Evolutionary conservation across 2,329 filamentous ascomycete species (phyloP), one percentile per base, ranked within the genome.

Genomic region (Fusarium nygamai): DNA sequence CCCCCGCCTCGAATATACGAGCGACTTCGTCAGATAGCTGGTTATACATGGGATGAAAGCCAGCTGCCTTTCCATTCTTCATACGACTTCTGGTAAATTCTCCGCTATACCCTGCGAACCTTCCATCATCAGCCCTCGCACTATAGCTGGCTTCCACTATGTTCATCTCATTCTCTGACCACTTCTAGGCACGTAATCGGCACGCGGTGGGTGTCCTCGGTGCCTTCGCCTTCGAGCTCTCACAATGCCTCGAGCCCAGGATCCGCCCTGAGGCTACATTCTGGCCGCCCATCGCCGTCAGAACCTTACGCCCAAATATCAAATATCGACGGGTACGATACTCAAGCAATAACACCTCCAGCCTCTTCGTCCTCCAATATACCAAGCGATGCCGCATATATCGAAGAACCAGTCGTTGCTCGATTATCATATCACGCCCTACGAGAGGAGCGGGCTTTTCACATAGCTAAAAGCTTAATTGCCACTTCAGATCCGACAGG

Each of bases 371-470:
- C 86, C 81, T 62, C 83, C 78, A 70, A 80, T 77, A 48, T 74
- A 73, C 78, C 79, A 64, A 61, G 76, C 82, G 87, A 91, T 78
- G 83, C 87, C 71, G 85, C 86, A 47, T 89, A 88, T 69, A 78
- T 90, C 50, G 92, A 90, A 82, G 88, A 91, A 70, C 88, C 89
- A 13, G 92, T 98, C 11, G 86, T 98, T 34, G 96, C 95, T 48
- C 91, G 94, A 29, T 88, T 98, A 50, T 98, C 95, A 1, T 92
- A 90, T 71, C 94, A 98, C 83, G 88, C 92, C 22, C 86, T 98
- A 60, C 91, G 95, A 13, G 90, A 98, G 76, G 95, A 98, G 85
- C 88, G 95, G 71, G 92, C 96, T 65, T 98, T 93, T 79, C 93
- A 97, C 77, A 93, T 96, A 75, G 90, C 92, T 79, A 94, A 93